Evolutionary conservation across 257 asterid genomes (phyloP).

Genomic region (Penstemon eatonii): DNA sequence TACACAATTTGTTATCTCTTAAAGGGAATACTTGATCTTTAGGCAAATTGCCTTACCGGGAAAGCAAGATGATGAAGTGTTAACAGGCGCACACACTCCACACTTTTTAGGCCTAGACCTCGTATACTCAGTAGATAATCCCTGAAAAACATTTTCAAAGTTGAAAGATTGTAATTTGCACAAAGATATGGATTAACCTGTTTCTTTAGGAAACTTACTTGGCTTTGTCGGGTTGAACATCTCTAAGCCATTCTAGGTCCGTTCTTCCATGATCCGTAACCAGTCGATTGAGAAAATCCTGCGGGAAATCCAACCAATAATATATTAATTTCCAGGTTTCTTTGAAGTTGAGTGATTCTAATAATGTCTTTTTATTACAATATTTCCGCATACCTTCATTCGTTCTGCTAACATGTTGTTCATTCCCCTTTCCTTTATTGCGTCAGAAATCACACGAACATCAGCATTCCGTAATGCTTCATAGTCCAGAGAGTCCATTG

Average conservation of each 20-base stretch:
- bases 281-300: constrained; percentile 82
- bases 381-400: constrained; percentile 61
- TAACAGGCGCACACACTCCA: constrained; percentile 89
- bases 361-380: not conserved
- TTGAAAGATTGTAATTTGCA: constrained; percentile 9
- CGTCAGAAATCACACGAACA: constrained; percentile 49
- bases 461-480: constrained; percentile 59
- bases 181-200: constrained; percentile 6
- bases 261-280: constrained; percentile 74
- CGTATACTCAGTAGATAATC: constrained; percentile 83
- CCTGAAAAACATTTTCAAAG: constrained; percentile 48
- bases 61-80: constrained; percentile 94
- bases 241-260: constrained; percentile 96
- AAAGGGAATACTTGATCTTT: constrained; percentile 23
- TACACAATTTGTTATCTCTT: constrained; percentile 18
- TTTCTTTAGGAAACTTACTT: constrained; percentile 52
- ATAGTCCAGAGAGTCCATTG: constrained; percentile 81
- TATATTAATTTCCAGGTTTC: constrained; percentile 14
- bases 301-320: constrained; percentile 40
- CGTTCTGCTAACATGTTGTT: constrained; percentile 66
- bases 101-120: constrained; percentile 94
- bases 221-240: constrained; percentile 71
- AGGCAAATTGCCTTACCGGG: constrained; percentile 64
- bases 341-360: constrained; percentile 11
- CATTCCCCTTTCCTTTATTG: constrained; percentile 73